Base-by-base conservation (phyloP, 768 basidiomycete species). In the Lactifluus pinguis region DNA sequence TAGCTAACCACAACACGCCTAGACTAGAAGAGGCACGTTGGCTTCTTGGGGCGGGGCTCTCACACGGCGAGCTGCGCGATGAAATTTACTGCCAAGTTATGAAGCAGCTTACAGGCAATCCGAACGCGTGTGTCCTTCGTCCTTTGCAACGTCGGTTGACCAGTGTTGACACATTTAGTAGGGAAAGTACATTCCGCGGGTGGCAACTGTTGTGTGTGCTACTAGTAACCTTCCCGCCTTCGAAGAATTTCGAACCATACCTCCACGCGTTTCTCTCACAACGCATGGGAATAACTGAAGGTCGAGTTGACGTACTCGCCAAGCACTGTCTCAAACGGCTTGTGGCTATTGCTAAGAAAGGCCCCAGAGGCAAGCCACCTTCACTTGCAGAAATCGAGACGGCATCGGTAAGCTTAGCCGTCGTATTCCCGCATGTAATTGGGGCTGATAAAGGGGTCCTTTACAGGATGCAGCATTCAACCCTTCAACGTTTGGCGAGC, bases 161-260 rank as follows among this genome's bases (percentile, higher is more conserved):
- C 52, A 15, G 60, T 14, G 49, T 21, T 52, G 34, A 59, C 42
- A 17, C 10, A 9, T 30, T 10, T 53, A 2, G 7, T 65, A 93
- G 91, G 19, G 89, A 93, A 69, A 88, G 91, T 68, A 70, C 83
- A 36, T 92, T 97, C 76, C 87, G 86, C 69, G 95, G 94, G 29
- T 97, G 93, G 89, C 95, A 97, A 69, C 76, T 97, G 51, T 75
- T 95, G 48, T 95, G 92, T 69, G 92, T 98, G 2, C 77, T 94
- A 30, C 77, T 94, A n/a, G 83, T 90, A 57, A 89, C 92, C 2
- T 98, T 98, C 71, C 90, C 91, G 5, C 94, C 95, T 1, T 94
- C 92, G 10, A 93, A 92, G 74, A 87, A 93, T 70, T 94, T 95
- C 67, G 92, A 94, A 69, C 79, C 84, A 0, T 92, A 92, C 71